Evolutionary conservation across 2,329 filamentous ascomycete species (phyloP).

Genomic region (Hypoxylon sp.): DNA sequence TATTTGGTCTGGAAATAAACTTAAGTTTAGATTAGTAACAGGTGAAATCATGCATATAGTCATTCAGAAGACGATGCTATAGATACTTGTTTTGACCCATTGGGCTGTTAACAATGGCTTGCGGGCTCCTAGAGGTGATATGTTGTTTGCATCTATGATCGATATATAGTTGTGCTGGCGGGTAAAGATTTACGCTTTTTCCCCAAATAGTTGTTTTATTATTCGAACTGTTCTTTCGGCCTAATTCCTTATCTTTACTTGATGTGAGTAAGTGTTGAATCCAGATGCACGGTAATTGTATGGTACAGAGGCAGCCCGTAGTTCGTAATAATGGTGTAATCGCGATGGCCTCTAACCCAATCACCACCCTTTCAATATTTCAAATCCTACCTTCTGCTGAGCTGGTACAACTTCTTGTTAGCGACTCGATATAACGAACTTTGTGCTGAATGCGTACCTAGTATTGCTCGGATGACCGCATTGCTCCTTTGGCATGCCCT

Average conservation of each 20-base stretch:
- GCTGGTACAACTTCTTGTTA: neutral
- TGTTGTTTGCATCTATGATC: neutral
- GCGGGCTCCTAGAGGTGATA: neutral
- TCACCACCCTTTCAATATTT: neutral
- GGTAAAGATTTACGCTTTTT: neutral
- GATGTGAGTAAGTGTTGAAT: neutral
- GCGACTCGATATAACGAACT: neutral
- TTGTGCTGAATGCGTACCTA: neutral
- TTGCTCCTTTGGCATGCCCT: neutral
- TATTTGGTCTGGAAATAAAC: no score
- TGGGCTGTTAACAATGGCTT: neutral
- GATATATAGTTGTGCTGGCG: no score
- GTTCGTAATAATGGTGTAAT: neutral
- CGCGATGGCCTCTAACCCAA: neutral
- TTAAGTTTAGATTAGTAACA: no score
- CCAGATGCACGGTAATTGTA: neutral
- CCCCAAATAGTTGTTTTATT: neutral
- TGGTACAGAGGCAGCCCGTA: neutral
- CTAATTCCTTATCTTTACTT: neutral
- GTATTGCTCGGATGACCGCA: neutral
- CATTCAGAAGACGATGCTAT: no score
- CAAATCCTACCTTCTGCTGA: neutral
- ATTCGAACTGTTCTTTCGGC: neutral
- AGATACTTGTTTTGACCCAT: no score
- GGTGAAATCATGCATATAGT: no score